phyloP scores from a whole-genome alignment of 1,284 basidiomycete genomes.

The Boletus calvinii region DNA sequence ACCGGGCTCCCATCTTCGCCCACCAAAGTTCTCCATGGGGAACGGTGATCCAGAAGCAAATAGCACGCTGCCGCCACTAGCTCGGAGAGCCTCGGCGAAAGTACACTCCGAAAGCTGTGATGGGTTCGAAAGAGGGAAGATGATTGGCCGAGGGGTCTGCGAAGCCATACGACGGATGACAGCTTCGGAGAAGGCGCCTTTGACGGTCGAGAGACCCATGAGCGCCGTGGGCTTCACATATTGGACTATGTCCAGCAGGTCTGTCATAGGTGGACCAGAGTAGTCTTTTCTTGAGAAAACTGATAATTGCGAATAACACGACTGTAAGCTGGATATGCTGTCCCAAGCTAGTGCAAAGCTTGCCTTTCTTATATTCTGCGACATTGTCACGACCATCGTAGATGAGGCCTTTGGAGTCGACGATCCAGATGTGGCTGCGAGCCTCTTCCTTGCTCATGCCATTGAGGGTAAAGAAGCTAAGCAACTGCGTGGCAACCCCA shows the following conservation, averaged over 20 bases:
- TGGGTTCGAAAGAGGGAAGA: slow-evolving; percentile 97
- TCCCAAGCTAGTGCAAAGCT: slow-evolving; percentile 23
- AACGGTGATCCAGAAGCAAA: slow-evolving; percentile 94
- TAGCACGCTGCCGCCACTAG: slow-evolving; percentile 72
- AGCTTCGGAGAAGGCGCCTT: slow-evolving; percentile 76
- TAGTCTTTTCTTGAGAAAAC: slow-evolving; percentile 85
- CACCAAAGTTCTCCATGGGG: slow-evolving; percentile 60
- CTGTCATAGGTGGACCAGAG: slow-evolving; percentile 68
- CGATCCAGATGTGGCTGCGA: slow-evolving; percentile 76
- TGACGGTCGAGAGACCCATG: slow-evolving; percentile 87
- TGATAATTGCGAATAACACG: slow-evolving; percentile 27
- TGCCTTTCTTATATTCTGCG: slow-evolving; percentile 82
- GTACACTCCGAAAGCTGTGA: slow-evolving; percentile 82
- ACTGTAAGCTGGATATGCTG: background rate
- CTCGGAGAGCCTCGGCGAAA: slow-evolving; percentile 81
- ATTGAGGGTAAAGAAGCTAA: slow-evolving; percentile 83
- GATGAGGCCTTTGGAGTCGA: slow-evolving; percentile 86
- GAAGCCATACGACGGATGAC: slow-evolving; percentile 84
- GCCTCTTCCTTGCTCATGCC: slow-evolving; percentile 80
- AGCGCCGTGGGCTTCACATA: slow-evolving; percentile 91
- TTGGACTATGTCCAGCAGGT: slow-evolving; percentile 79
- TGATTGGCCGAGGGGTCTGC: slow-evolving; percentile 84
- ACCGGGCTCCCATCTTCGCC: slow-evolving; percentile 71
- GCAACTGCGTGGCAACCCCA: slow-evolving; percentile 86
- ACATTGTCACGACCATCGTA: slow-evolving; percentile 63